Base-by-base conservation (phyloP, 2,329 filamentous ascomycete species). In the Apiospora malaysiana region DNA sequence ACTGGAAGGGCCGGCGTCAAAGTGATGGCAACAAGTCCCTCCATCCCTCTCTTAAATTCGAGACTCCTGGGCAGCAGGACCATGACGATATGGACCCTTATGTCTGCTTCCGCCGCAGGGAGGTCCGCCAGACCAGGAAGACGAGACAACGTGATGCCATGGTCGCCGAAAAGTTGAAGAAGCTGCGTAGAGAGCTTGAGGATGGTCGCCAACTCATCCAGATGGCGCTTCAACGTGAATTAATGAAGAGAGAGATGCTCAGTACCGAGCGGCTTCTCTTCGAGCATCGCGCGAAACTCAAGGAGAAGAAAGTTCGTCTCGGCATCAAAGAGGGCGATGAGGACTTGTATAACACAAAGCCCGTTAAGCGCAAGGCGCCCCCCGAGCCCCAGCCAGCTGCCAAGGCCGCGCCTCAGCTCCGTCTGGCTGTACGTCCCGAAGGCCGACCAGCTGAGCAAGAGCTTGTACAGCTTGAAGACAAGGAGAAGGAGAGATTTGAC, bases 61-160 rank as follows among this genome's bases (percentile, higher is more conserved):
- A 99, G 84, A 97, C 92, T 66, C 67, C 67, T 16, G 67, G 67
- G 12, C 94, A 96, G 74, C 93, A 94, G 79, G 95, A 98, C 75
- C 97, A 92, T 72, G 96, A 99, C 81, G 96, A 99, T 80, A 90
- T 93, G 77, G 96, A 99, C 82, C 96, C 96, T 67, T 99, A 97
- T 83, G 95, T 99, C 78, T 99, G 96, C 83, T 99, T 99, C 89
- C 91, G 96, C 79, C 91, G 96, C 76, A 93, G 96, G 74, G 96
- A 99, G 82, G 93, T 97, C 66, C 92, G 96, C 71, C 94, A 97
- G 81, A 95, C 94, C 68, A 93, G 96, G 77, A 99, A 98, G 84
- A 99, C 96, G 47, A 90, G 96, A 78, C 94, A 94, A 76, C 91
- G 96, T 78, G 96, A 99, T 84, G 94, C 94, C 46, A 95, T 97